Conservation (phyloP, 331 rosid species). For the Cydonia oblonga region DNA sequence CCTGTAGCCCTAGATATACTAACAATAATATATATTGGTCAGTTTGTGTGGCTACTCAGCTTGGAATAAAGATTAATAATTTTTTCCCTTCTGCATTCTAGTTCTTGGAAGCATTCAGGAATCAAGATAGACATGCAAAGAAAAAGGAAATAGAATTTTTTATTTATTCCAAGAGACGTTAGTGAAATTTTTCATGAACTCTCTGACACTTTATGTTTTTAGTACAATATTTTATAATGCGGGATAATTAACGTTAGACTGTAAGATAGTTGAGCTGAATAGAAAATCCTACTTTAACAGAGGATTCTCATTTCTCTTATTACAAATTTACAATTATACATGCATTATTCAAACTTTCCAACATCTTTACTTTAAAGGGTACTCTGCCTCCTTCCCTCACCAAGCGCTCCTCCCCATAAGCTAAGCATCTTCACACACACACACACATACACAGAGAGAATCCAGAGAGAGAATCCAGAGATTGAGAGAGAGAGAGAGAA, state of each 20-base stretch:
- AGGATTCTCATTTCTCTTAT: no score
- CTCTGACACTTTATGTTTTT: rapidly evolving
- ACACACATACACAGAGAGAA: neutral
- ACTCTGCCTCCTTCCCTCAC: constrained; percentile 31
- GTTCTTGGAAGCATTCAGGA: constrained; percentile 21
- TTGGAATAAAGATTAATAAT: neutral
- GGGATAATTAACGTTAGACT: rapidly evolving
- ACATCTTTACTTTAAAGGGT: constrained; percentile 25
- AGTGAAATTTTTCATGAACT: no score
- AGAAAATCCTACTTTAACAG: no score
- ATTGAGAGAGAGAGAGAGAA: constrained; percentile 2
- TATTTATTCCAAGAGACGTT: neutral
- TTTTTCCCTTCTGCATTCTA: neutral
- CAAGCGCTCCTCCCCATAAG: constrained; percentile 54
- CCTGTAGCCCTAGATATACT: neutral
- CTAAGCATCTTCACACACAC: constrained; percentile 41
- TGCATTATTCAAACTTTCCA: constrained; percentile 27
- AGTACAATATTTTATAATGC: no score
- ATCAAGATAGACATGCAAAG: neutral
- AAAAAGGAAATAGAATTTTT: neutral
- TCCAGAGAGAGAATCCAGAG: neutral
- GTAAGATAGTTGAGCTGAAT: no score
- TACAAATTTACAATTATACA: neutral
- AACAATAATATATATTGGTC: neutral
- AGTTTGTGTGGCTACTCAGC: neutral